Evolutionary conservation across 176 grass and related monocot species (phyloP).

Genomic region (Bolboschoenus planiculmis): DNA sequence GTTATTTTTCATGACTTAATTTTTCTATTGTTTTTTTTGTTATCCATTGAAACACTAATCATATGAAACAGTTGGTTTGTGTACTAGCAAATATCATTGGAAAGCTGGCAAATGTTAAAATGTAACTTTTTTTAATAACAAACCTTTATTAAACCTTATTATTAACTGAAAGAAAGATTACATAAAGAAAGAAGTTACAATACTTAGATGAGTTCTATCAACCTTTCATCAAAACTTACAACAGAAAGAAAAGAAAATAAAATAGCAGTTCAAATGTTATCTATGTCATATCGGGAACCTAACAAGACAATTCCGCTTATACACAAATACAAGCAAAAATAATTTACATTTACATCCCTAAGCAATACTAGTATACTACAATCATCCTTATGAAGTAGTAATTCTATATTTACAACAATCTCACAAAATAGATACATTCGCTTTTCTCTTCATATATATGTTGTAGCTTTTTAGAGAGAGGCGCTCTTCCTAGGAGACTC

Average conservation of each 20-base stretch:
- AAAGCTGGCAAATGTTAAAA: not conserved
- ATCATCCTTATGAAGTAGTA: not conserved
- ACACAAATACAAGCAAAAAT: not conserved
- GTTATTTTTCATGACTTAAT: not conserved
- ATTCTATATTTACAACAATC: conserved; percentile 1
- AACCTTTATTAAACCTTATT: not conserved
- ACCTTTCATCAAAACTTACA: not conserved
- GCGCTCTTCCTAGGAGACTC: conserved; percentile 33
- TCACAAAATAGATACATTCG: not conserved
- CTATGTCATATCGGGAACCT: not conserved
- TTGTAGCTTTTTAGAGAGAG: conserved; percentile 1
- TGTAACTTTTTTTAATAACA: not conserved
- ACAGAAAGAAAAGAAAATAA: not conserved
- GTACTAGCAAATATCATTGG: not conserved
- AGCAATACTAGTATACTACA: not conserved
- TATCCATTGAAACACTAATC: not conserved
- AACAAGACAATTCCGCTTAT: not conserved
- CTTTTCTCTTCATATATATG: not conserved
- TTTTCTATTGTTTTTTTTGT: not conserved
- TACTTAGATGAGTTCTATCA: not conserved
- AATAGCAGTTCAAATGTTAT: not conserved
- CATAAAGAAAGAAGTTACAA: not conserved
- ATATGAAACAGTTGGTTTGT: not conserved
- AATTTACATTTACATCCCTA: not conserved
- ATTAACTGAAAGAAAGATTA: not conserved